phyloP scores from a whole-genome alignment of 2,329 filamentous ascomycete genomes.

The Monilinia polystroma region DNA sequence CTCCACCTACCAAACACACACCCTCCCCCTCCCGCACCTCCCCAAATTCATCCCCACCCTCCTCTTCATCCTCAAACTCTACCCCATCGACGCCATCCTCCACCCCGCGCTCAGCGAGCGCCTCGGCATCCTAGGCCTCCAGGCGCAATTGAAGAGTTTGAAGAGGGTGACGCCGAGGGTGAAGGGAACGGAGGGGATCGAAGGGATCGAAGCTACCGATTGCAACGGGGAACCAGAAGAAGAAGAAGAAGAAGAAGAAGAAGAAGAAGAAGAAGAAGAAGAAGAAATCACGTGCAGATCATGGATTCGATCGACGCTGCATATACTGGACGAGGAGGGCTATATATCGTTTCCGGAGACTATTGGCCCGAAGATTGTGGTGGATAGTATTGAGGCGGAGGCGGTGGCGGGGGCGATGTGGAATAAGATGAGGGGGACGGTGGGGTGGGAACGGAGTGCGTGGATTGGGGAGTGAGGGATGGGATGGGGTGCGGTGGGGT shows the following conservation, averaged over 20 bases:
- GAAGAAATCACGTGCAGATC: not conserved
- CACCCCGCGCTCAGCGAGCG: not conserved
- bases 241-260: not conserved
- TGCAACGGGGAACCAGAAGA: not conserved
- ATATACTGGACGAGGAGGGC: not conserved
- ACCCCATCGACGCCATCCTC: not conserved
- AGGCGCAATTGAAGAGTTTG: not conserved
- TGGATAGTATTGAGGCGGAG: slow-evolving; percentile 2
- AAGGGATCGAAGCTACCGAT: too few relatives aligned
- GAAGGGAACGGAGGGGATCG: too few relatives aligned
- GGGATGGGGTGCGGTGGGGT: not conserved
- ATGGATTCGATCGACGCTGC: not conserved
- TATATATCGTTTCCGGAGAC: slow-evolving; percentile 9
- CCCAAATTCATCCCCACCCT: slow-evolving; percentile 7
- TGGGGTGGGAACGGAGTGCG: slow-evolving; percentile 12
- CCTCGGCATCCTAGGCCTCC: not conserved
- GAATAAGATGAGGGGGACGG: slow-evolving; percentile 12
- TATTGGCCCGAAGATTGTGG: slow-evolving; percentile 21
- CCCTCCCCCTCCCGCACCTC: not conserved
- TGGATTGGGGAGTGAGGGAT: slow-evolving; percentile 1
- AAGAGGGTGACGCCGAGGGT: not conserved
- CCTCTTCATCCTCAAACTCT: slow-evolving; percentile 15
- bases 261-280: too few relatives aligned
- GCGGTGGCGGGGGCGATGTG: not conserved
- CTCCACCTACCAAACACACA: slow-evolving; percentile 10